phyloP scores from a whole-genome alignment of 768 basidiomycete species.

The Trametes sanguinea region DNA sequence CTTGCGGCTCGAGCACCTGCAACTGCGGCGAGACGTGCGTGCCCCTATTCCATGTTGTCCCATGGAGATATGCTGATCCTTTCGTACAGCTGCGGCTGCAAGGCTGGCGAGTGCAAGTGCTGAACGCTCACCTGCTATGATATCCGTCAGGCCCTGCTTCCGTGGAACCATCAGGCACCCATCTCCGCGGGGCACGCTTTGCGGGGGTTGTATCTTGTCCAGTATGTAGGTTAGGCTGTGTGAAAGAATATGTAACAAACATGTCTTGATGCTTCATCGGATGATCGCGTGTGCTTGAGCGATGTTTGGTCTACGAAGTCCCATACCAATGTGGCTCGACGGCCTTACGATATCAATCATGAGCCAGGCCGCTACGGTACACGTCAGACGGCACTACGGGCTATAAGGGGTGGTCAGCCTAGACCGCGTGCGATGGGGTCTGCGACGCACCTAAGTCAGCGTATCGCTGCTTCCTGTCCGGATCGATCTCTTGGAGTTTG shows the following conservation, averaged over 20 bases:
- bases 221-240: conserved; percentile 6
- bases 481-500: conserved; percentile 67
- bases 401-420: not conserved
- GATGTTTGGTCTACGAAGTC: too few species aligned
- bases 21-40: conserved; percentile 52
- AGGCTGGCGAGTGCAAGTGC: conserved; percentile 67
- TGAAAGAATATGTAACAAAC: not conserved
- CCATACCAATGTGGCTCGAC: too few species aligned
- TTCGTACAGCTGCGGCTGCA: conserved; percentile 54
- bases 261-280: too few species aligned
- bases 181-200: not conserved
- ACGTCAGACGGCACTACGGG: too few species aligned
- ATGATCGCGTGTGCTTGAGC: too few species aligned
- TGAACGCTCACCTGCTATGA: conserved; percentile 32
- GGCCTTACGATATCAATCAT: too few species aligned
- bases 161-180: not conserved
- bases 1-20: conserved; percentile 53
- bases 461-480: conserved; percentile 67
- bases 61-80: not conserved
- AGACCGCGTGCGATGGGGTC: too few species aligned
- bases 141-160: not conserved
- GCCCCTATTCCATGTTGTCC: not conserved
- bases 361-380: too few species aligned
- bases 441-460: conserved; percentile 54
- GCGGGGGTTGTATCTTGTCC: not conserved